A percentile compares a stretch with the other conserved stretches of the same genome.
These are phyloP conservation scores for Magnolia kwangsiensis DNA, from an alignment of 164 flowering plant genomes.

Conservation along the genomic window DNA sequence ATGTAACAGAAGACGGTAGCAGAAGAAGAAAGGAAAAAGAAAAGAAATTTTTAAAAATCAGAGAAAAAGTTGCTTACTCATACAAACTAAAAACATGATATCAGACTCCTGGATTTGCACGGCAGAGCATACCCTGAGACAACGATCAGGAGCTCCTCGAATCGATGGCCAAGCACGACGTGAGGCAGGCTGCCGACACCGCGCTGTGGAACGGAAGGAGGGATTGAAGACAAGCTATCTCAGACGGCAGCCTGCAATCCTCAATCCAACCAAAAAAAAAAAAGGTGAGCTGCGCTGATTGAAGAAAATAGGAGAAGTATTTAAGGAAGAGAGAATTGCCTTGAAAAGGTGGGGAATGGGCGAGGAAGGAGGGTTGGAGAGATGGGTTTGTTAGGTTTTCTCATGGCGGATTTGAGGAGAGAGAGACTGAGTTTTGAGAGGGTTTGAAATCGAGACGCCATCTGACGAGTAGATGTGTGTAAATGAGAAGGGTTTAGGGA, in stretches of 20 bases:
- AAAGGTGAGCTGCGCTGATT: not conserved
- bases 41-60: not conserved
- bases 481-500: constrained; percentile 2
- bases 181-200: constrained; percentile 75
- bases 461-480: not conserved
- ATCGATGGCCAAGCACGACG: constrained; percentile 81
- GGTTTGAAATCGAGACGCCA: constrained; percentile 80
- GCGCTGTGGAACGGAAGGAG: constrained; percentile 80
- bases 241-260: constrained; percentile 46
- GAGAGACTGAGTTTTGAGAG: constrained; percentile 48
- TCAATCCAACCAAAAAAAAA: not conserved
- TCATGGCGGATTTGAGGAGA: constrained; percentile 45
- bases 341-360: constrained; percentile 36
- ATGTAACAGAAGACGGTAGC: not conserved
- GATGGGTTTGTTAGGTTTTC: constrained; percentile 36
- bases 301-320: not conserved
- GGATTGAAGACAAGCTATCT: constrained; percentile 60
- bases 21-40: too few relatives aligned
- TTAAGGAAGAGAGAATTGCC: constrained; percentile 23
- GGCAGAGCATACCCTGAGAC: constrained; percentile 95
- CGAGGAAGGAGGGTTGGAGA: constrained; percentile 28
- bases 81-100: constrained; percentile 28
- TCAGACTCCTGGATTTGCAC: constrained; percentile 95
- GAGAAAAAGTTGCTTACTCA: constrained; percentile 62
- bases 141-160: constrained; percentile 66